A percentile compares a stretch with the other conserved stretches of the same genome.
Conservation (phyloP, 164 flowering plant species). For the Pachysandra terminalis region DNA sequence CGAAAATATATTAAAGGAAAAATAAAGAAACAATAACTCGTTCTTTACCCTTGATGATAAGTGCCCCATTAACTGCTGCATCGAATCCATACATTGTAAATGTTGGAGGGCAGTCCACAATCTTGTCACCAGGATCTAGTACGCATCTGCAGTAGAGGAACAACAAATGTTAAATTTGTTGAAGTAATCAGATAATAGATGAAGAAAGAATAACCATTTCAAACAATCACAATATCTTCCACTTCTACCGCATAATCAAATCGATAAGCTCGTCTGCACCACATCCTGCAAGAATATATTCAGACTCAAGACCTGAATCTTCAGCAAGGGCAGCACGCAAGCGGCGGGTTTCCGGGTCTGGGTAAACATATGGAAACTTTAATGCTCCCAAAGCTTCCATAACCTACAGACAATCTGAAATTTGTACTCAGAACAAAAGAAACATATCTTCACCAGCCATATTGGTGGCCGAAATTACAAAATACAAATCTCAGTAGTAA, state of each 20-base stretch:
- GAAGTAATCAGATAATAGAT: background rate
- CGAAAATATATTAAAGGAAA: no score
- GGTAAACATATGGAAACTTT: slow-evolving; percentile 88
- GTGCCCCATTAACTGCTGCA: slow-evolving; percentile 95
- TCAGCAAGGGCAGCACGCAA: slow-evolving; percentile 90
- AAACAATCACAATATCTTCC: background rate
- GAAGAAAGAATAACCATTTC: background rate
- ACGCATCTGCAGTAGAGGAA: slow-evolving; percentile 63
- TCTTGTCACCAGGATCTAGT: slow-evolving; percentile 96
- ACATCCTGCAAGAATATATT: slow-evolving; percentile 91
- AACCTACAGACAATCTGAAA: slow-evolving; percentile 62
- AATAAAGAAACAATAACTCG: no score
- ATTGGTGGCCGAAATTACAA: slow-evolving; percentile 1
- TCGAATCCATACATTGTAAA: slow-evolving; percentile 99
- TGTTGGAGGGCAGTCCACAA: slow-evolving; percentile 98
- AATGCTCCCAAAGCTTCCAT: slow-evolving; percentile 72
- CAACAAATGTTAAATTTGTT: background rate
- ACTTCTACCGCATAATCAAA: slow-evolving; percentile 77
- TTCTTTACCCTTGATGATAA: slow-evolving; percentile 68
- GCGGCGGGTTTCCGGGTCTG: slow-evolving; percentile 91
- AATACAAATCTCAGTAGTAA: background rate
- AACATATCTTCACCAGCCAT: slow-evolving; percentile 4
- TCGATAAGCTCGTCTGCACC: slow-evolving; percentile 99
- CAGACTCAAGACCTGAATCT: slow-evolving; percentile 91
- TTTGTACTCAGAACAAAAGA: slow-evolving; percentile 20